phyloP scores from a whole-genome alignment of 768 basidiomycete genomes.

The Leccinum broughii region DNA sequence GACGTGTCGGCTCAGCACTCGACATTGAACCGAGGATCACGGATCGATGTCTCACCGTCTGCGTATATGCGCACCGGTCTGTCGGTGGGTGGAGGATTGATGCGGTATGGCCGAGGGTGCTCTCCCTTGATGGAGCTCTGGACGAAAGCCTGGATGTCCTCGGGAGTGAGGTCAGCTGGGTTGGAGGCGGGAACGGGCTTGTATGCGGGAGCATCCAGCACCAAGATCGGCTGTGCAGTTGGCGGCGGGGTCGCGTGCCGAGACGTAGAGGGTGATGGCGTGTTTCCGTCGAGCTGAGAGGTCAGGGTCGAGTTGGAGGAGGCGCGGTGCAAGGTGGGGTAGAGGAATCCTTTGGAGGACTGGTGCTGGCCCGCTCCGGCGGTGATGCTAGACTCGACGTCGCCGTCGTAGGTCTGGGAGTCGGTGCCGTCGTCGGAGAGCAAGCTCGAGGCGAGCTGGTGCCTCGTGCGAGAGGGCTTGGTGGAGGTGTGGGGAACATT shows the following conservation, averaged over 20 bases:
- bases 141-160: constrained; percentile 82
- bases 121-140: constrained; percentile 74
- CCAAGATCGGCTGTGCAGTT: constrained; percentile 35
- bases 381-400: constrained; percentile 78
- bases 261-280: constrained; percentile 20
- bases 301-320: constrained; percentile 58
- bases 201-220: constrained; percentile 41
- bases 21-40: not conserved
- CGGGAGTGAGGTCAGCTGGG: constrained; percentile 64
- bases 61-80: constrained; percentile 90
- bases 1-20: constrained; percentile 14
- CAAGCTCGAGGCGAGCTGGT: constrained; percentile 55
- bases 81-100: constrained; percentile 78
- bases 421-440: constrained; percentile 75
- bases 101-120: constrained; percentile 67
- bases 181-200: constrained; percentile 47
- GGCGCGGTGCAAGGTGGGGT: constrained; percentile 37
- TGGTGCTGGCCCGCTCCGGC: constrained; percentile 47
- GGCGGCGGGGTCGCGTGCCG: constrained; percentile 22
- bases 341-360: constrained; percentile 28
- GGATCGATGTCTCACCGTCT: constrained; percentile 61
- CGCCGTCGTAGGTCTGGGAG: constrained; percentile 89
- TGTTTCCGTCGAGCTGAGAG: constrained; percentile 37
- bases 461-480: constrained; percentile 36
- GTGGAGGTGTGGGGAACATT: constrained; percentile 27